These are phyloP conservation scores for Cryptococcus sp. DNA, from an alignment of 1,284 basidiomycete genomes.

Conservation along the genomic window DNA sequence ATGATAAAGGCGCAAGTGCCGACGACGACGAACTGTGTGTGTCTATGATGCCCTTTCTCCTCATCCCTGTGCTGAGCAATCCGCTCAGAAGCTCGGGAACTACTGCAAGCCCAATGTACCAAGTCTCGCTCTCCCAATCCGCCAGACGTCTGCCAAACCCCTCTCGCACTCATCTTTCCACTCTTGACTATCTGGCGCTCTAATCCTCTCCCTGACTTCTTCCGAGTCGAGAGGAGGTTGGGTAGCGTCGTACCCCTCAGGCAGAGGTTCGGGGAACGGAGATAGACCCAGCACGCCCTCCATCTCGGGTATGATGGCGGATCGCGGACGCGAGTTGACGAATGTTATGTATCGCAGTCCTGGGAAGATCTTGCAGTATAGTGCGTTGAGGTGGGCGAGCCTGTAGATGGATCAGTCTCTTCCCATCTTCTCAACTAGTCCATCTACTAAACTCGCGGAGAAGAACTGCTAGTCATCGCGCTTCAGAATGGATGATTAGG, in stretches of 20 bases:
- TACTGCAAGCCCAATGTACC: conserved; percentile 37
- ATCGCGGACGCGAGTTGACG: conserved; percentile 77
- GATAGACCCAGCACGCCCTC: conserved; percentile 62
- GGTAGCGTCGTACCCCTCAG: conserved; percentile 25
- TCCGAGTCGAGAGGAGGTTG: conserved; percentile 56
- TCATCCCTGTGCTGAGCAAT: no score
- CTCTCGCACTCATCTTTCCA: conserved; percentile 70
- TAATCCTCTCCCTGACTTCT: conserved; percentile 34
- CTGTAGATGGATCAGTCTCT: conserved; percentile 21
- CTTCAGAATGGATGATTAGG: neutral
- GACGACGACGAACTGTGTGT: no score
- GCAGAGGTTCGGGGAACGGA: conserved; percentile 31
- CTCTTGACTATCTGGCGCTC: conserved; percentile 25
- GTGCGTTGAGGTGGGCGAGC: conserved; percentile 66
- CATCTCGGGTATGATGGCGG: conserved; percentile 74
- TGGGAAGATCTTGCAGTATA: conserved; percentile 73
- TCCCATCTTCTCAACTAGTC: no score
- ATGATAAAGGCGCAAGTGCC: no score
- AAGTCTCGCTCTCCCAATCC: conserved; percentile 69
- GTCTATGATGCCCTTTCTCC: no score
- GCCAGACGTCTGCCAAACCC: conserved; percentile 71
- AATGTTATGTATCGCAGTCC: conserved; percentile 85
- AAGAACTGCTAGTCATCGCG: no score
- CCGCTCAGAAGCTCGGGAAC: neutral
- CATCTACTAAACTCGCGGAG: no score